Percentiles rank a stretch among this genome's conserved stretches.
Conservation (phyloP, 768 basidiomycete species). For the Fibroporia radiculosa region DNA sequence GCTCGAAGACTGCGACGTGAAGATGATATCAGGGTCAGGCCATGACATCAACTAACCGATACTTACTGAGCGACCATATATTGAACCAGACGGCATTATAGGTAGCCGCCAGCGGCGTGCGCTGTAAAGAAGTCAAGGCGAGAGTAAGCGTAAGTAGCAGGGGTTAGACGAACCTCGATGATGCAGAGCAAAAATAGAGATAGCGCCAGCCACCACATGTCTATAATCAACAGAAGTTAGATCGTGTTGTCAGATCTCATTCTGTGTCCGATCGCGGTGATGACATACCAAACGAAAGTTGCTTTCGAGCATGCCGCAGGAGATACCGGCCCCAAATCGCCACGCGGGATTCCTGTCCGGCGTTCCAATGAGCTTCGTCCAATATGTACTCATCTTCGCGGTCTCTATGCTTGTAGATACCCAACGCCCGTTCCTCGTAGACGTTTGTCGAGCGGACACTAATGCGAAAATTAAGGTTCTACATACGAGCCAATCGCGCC, state of each 20-base stretch:
- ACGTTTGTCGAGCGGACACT: slow-evolving; percentile 39
- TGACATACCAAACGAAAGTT: slow-evolving; percentile 41
- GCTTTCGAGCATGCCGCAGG: slow-evolving; percentile 33
- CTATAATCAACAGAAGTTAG: slow-evolving; percentile 32
- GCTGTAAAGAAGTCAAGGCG: slow-evolving; percentile 29
- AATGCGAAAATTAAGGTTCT: not conserved
- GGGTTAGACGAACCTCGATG: slow-evolving; percentile 57
- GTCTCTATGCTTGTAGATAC: slow-evolving; percentile 33
- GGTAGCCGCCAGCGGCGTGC: slow-evolving; percentile 46
- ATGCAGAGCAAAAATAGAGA: slow-evolving; percentile 88
- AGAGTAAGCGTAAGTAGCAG: not conserved
- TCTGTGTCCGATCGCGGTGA: not conserved
- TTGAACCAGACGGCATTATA: slow-evolving; percentile 64
- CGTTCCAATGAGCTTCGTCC: slow-evolving; percentile 26
- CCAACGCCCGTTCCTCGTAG: slow-evolving; percentile 48
- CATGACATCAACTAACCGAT: not conserved
- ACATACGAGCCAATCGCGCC: not conserved
- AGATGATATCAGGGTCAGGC: not conserved
- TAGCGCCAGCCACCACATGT: slow-evolving; percentile 95
- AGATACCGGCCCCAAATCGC: slow-evolving; percentile 31
- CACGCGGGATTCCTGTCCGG: slow-evolving; percentile 18
- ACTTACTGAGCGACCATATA: slow-evolving; percentile 68
- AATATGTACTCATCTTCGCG: slow-evolving; percentile 20
- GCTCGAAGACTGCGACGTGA: slow-evolving; percentile 56
- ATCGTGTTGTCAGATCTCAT: not conserved